A percentile compares a stretch with the other conserved stretches of the same genome.
Evolutionary conservation across 352 stramenopile species (phyloP).

Genomic region (Phytophthora ohioensis): DNA sequence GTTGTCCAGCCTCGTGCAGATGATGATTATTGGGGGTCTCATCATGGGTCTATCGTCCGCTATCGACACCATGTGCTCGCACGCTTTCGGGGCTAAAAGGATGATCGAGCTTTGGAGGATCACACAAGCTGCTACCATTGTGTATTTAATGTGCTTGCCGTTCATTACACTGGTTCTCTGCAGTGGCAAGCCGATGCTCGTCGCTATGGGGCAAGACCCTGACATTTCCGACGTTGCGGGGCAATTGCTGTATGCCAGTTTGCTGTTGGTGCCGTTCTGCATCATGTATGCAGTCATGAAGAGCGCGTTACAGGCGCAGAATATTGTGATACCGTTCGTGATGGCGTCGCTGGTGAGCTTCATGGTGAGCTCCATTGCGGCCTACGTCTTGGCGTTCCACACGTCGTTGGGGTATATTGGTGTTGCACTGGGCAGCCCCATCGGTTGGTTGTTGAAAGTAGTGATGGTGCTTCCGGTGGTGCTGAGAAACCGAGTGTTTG

Average conservation of each 20-base stretch:
- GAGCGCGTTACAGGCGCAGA: slow-evolving; percentile 68
- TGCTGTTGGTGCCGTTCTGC: slow-evolving; percentile 49
- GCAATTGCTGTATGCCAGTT: slow-evolving; percentile 47
- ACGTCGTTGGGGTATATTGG: slow-evolving; percentile 65
- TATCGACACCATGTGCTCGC: slow-evolving; percentile 72
- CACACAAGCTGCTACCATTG: slow-evolving; percentile 62
- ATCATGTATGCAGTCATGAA: slow-evolving; percentile 65
- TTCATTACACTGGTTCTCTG: slow-evolving; percentile 50
- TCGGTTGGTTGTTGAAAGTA: slow-evolving; percentile 60
- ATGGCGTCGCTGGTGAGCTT: slow-evolving; percentile 51
- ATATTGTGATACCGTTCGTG: slow-evolving; percentile 69
- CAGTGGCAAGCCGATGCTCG: slow-evolving; percentile 57
- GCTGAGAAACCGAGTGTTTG: slow-evolving; percentile 56
- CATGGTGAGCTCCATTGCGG: slow-evolving; percentile 46
- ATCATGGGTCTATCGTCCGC: slow-evolving; percentile 63
- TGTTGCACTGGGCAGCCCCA: slow-evolving; percentile 54
- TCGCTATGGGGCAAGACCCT: slow-evolving; percentile 60
- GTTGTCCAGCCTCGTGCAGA: slow-evolving; percentile 58
- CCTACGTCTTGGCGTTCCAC: slow-evolving; percentile 63
- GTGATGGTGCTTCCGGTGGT: slow-evolving; percentile 60
- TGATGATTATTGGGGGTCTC: slow-evolving; percentile 58
- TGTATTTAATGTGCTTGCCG: slow-evolving; percentile 50
- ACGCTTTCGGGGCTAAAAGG: slow-evolving; percentile 70
- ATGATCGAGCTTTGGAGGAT: slow-evolving; percentile 71
- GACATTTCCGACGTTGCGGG: slow-evolving; percentile 54